phyloP scores from a whole-genome alignment of 2,329 filamentous ascomycete genomes.

The Cryphonectria japonica region DNA sequence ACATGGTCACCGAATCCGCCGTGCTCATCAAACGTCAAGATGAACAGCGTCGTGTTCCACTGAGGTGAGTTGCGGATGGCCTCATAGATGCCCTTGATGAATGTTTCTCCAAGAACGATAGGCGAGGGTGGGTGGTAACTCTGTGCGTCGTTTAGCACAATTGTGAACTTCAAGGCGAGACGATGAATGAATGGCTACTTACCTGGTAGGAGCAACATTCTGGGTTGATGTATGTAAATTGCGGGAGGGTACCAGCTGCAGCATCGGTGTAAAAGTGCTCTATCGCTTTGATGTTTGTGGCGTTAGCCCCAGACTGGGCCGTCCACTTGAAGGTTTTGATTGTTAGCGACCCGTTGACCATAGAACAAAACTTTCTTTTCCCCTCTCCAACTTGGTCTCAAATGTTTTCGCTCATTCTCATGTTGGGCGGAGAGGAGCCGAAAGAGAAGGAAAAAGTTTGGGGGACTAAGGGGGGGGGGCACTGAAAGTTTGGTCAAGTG shows the following conservation, averaged over 20 bases:
- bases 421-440: too few relatives aligned
- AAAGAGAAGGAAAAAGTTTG: too few relatives aligned
- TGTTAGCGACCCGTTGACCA: not conserved
- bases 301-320: slow-evolving; percentile 6
- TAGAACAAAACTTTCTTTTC: not conserved
- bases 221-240: slow-evolving; percentile 54
- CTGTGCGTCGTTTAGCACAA: not conserved
- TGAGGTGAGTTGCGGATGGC: slow-evolving; percentile 47
- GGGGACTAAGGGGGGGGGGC: too few relatives aligned
- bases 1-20: slow-evolving; percentile 54
- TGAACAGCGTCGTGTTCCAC: slow-evolving; percentile 51
- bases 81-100: slow-evolving; percentile 51
- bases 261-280: slow-evolving; percentile 50
- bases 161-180: too few relatives aligned
- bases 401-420: not conserved
- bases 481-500: not conserved
- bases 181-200: not conserved
- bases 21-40: slow-evolving; percentile 52
- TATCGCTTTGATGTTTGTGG: slow-evolving; percentile 35
- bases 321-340: slow-evolving; percentile 36
- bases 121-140: slow-evolving; percentile 48
- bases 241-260: slow-evolving; percentile 45
- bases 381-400: not conserved
- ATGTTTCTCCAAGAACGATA: slow-evolving; percentile 48
- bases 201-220: slow-evolving; percentile 53